phyloP scores from a whole-genome alignment of 257 asterid genomes.

The Solanum peruvianum region DNA sequence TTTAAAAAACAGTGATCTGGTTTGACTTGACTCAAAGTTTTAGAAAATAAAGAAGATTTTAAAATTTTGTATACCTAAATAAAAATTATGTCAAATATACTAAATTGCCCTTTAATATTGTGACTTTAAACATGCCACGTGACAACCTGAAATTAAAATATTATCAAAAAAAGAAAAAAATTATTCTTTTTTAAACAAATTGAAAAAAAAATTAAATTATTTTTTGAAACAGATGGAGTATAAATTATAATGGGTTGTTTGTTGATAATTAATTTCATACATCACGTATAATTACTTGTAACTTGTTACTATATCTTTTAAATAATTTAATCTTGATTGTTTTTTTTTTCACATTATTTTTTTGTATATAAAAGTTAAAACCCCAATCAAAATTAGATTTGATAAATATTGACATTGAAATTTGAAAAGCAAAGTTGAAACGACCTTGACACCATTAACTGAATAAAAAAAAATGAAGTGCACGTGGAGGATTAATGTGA shows the following conservation, averaged over 20 bases:
- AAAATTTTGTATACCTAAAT: too few relatives aligned
- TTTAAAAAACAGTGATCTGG: too few relatives aligned
- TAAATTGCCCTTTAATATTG: too few relatives aligned
- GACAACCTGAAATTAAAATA: too few relatives aligned
- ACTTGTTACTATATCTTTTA: background rate
- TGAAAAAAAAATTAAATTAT: too few relatives aligned
- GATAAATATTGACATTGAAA: background rate
- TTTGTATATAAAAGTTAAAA: background rate
- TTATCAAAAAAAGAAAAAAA: too few relatives aligned
- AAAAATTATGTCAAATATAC: too few relatives aligned
- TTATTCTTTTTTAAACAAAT: too few relatives aligned
- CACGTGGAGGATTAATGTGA: background rate
- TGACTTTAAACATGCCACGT: too few relatives aligned
- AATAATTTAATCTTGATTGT: background rate
- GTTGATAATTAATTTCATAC: background rate
- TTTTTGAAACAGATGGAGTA: too few relatives aligned
- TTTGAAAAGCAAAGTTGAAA: background rate
- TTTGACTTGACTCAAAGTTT: too few relatives aligned
- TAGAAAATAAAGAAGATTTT: too few relatives aligned
- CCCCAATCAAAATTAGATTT: background rate
- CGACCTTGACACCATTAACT: background rate
- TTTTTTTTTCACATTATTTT: background rate
- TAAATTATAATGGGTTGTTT: background rate
- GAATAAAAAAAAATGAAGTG: background rate
- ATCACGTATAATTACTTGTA: background rate